These are phyloP conservation scores for Alternaria metachromatica DNA, from an alignment of 2,329 filamentous ascomycete genomes.

Conservation along the genomic window DNA sequence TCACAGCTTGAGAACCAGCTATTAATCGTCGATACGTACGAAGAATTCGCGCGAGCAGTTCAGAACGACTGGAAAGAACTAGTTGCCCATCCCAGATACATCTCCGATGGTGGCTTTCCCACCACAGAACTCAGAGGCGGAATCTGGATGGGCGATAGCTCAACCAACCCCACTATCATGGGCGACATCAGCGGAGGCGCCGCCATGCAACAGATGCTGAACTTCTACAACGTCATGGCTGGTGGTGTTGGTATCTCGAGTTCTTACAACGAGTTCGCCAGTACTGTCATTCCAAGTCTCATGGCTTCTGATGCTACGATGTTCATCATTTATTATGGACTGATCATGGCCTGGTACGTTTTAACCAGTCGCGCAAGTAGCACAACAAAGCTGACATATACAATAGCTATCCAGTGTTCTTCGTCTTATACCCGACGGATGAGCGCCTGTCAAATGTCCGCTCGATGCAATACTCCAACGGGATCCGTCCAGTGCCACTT, in stretches of 20 bases:
- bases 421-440: conserved; percentile 85
- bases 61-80: conserved; percentile 70
- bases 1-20: conserved; percentile 36
- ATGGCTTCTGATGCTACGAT: conserved; percentile 57
- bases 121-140: conserved; percentile 51
- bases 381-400: conserved; percentile 76
- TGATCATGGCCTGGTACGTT: conserved; percentile 68
- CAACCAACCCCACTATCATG: conserved; percentile 21
- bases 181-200: conserved; percentile 52
- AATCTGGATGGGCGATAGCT: conserved; percentile 27
- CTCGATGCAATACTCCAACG: conserved; percentile 89
- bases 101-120: not conserved
- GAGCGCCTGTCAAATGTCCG: conserved; percentile 81
- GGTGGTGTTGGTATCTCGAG: conserved; percentile 26
- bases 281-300: conserved; percentile 4
- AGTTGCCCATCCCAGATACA: not conserved
- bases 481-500: conserved; percentile 78
- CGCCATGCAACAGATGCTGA: conserved; percentile 15
- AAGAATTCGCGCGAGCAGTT: conserved; percentile 64
- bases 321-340: conserved; percentile 68
- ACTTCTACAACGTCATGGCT: conserved; percentile 25
- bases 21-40: conserved; percentile 66
- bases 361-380: conserved; percentile 73
- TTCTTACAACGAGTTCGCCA: conserved; percentile 15
- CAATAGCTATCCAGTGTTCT: conserved; percentile 79